Conservation (phyloP, 2,329 filamentous ascomycete genomes). For the Ceratocystiopsis sp. region DNA sequence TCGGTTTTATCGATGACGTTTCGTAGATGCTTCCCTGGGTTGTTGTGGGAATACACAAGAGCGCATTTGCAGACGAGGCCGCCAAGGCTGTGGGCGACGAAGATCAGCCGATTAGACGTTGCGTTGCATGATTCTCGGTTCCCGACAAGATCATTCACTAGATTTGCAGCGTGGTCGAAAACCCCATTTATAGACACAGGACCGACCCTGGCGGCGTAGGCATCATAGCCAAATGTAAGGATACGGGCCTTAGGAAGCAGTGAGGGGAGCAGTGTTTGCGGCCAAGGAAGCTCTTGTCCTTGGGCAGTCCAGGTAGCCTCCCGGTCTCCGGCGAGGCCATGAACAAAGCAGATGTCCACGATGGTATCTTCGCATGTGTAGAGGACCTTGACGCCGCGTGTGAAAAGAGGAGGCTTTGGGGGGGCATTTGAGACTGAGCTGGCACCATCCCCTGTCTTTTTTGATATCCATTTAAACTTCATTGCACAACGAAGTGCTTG, state of each 20-base stretch:
- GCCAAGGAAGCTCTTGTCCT: conserved; percentile 9
- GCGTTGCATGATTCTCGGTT: neutral
- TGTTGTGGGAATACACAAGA: conserved; percentile 16
- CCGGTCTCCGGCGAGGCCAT: conserved; percentile 12
- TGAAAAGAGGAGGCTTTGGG: too few relatives aligned
- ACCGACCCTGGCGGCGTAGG: conserved; percentile 3
- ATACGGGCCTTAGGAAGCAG: conserved; percentile 10
- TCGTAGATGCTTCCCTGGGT: conserved; percentile 14
- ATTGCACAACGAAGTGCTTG: too few relatives aligned
- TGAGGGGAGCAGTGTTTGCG: conserved; percentile 9
- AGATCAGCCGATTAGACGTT: neutral
- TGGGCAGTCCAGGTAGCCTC: conserved; percentile 9
- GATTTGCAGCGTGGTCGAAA: too few relatives aligned
- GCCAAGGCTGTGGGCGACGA: conserved; percentile 17
- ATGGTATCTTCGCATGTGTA: too few relatives aligned
- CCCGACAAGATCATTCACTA: neutral
- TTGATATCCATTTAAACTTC: too few relatives aligned
- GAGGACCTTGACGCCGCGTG: too few relatives aligned
- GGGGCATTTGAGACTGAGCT: too few relatives aligned
- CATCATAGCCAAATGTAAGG: conserved; percentile 13
- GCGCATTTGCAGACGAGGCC: conserved; percentile 23
- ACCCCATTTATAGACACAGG: too few relatives aligned
- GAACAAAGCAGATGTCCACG: conserved; percentile 13
- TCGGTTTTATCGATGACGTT: conserved; percentile 13
- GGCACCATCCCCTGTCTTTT: too few relatives aligned